A percentile compares a stretch with the other conserved stretches of the same genome.
phyloP scores from a whole-genome alignment of 2,329 filamentous ascomycete genomes.

The Penicillium sp. region DNA sequence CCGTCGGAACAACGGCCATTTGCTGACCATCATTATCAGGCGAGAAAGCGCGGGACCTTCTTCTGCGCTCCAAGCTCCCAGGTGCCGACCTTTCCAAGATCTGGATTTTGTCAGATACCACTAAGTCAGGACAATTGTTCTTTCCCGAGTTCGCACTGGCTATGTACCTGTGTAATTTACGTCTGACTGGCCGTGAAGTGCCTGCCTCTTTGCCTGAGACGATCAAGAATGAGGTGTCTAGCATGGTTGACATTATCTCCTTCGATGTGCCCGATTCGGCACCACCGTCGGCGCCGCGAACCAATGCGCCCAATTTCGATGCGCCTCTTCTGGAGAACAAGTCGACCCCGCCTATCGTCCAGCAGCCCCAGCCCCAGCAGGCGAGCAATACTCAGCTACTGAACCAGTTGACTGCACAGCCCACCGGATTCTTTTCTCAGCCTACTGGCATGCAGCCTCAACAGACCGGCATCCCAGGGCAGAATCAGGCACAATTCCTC shows the following conservation, averaged over 20 bases:
- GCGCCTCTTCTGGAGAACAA: slow-evolving; percentile 52
- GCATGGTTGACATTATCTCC: slow-evolving; percentile 99
- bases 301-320: slow-evolving; percentile 70
- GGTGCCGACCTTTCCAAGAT: slow-evolving; percentile 88
- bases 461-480: slow-evolving; percentile 47
- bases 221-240: slow-evolving; percentile 94
- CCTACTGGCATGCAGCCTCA: slow-evolving; percentile 67
- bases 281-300: slow-evolving; percentile 52
- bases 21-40: slow-evolving; percentile 35
- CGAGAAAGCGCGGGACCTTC: slow-evolving; percentile 85
- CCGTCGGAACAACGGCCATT: background rate
- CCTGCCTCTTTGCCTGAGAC: slow-evolving; percentile 74
- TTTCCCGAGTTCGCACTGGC: slow-evolving; percentile 97
- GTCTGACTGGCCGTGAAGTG: slow-evolving; percentile 79
- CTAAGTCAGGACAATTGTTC: slow-evolving; percentile 89
- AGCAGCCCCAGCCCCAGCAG: slow-evolving; percentile 70
- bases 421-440: slow-evolving; percentile 54
- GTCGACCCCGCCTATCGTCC: slow-evolving; percentile 49
- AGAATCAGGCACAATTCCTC: slow-evolving; percentile 52
- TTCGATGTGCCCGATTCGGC: slow-evolving; percentile 82
- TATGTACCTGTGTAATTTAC: slow-evolving; percentile 98
- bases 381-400: slow-evolving; percentile 65
- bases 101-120: slow-evolving; percentile 93
- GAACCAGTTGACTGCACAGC: slow-evolving; percentile 55
- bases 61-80: slow-evolving; percentile 82